These are phyloP conservation scores for Thermothelomyces thermophilus DNA, from an alignment of 2,329 filamentous ascomycete species.

Conservation along the genomic window DNA sequence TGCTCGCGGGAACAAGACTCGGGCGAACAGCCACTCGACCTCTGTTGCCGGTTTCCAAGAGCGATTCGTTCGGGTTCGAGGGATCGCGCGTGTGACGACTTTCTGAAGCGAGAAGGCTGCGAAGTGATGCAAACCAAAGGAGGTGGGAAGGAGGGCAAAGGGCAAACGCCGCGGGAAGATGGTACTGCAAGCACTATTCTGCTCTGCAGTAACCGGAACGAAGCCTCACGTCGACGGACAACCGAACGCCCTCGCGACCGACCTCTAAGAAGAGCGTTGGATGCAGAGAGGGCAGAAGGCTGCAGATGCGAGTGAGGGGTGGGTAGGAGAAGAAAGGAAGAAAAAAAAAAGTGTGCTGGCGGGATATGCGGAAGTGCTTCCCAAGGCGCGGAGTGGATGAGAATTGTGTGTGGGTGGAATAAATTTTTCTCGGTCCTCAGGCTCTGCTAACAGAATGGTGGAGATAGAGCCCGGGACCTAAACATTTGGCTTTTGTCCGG, in stretches of 20 bases:
- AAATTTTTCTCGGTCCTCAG: constrained; percentile 34
- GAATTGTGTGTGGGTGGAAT: constrained; percentile 33
- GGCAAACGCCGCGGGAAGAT: constrained; percentile 7
- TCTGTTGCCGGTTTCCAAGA: neutral
- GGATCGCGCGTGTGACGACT: constrained; percentile 6
- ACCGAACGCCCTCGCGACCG: constrained; percentile 16
- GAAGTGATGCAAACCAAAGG: constrained; percentile 1
- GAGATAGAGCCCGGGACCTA: constrained; percentile 23
- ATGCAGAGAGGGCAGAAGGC: constrained; percentile 11
- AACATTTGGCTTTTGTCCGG: constrained; percentile 19
- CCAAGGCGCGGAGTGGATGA: constrained; percentile 21
- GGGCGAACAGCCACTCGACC: constrained; percentile 6
- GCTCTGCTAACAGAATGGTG: constrained; percentile 23
- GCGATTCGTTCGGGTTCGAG: constrained; percentile 8
- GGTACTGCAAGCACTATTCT: constrained; percentile 9
- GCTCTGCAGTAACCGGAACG: constrained; percentile 9
- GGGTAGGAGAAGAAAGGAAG: constrained; percentile 15
- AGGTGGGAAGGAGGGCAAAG: constrained; percentile 12
- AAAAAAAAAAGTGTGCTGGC: constrained; percentile 21
- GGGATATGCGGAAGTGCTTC: constrained; percentile 19
- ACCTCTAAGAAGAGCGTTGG: constrained; percentile 13
- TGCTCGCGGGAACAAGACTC: neutral
- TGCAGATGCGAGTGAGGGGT: constrained; percentile 11
- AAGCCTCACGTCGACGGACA: constrained; percentile 14
- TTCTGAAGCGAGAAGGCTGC: constrained; percentile 5